These are phyloP conservation scores for Didymella glomerata DNA, from an alignment of 2,329 filamentous ascomycete species.

Conservation along the genomic window DNA sequence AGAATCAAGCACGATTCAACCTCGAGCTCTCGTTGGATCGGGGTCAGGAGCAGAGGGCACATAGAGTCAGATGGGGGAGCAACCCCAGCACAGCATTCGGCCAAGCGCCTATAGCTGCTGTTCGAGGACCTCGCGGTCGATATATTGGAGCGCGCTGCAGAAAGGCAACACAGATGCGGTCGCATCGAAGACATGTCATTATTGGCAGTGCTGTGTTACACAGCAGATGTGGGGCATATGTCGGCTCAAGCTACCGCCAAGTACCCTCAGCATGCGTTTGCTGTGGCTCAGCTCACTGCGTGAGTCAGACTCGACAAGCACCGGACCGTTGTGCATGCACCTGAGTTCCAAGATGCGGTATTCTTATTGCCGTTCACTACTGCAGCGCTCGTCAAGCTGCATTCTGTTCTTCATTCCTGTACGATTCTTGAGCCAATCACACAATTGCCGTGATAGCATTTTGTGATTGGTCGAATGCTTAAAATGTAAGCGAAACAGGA, in stretches of 20 bases:
- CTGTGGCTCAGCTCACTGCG: not conserved
- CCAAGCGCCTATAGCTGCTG: not conserved
- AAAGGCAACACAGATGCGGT: not conserved
- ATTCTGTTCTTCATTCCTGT: not conserved
- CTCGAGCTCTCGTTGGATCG: slow-evolving; percentile 1
- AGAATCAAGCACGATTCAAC: not conserved
- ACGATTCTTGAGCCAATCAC: not conserved
- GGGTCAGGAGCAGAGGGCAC: not conserved
- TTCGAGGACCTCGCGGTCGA: not conserved
- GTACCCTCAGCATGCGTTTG: not conserved
- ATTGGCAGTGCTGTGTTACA: not conserved
- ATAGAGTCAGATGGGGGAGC: not conserved
- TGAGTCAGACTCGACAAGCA: not conserved
- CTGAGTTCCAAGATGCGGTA: not conserved
- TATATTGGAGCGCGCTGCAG: not conserved
- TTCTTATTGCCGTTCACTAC: not conserved
- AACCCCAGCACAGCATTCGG: not conserved
- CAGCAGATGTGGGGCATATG: not conserved
- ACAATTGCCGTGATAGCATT: not conserved
- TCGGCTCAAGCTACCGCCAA: not conserved
- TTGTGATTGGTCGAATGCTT: slow-evolving; percentile 24
- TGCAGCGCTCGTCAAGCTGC: not conserved
- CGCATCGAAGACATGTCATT: not conserved
- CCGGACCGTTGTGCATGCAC: not conserved
- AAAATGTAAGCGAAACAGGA: slow-evolving; percentile 23